phyloP scores from a whole-genome alignment of 768 basidiomycete genomes.

The Lentinula raphanica region DNA sequence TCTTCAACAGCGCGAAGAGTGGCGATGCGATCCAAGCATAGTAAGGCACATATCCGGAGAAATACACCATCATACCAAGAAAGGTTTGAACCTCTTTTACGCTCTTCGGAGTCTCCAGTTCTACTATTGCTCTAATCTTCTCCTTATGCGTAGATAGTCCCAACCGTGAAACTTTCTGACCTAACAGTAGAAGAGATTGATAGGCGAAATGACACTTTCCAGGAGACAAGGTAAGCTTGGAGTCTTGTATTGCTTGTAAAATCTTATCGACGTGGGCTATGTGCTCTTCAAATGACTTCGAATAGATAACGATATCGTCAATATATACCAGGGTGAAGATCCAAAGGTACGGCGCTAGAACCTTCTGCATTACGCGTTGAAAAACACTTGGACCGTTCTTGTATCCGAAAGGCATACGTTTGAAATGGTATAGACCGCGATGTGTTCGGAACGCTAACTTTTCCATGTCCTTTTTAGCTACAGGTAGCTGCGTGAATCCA shows the following conservation, averaged over 20 bases:
- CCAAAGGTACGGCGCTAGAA: too few relatives aligned
- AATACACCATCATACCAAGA: slow-evolving; percentile 24
- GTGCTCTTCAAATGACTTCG: slow-evolving; percentile 17
- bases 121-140: slow-evolving; percentile 16
- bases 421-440: too few relatives aligned
- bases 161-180: slow-evolving; percentile 11
- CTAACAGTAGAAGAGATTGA: slow-evolving; percentile 15
- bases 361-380: too few relatives aligned
- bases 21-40: slow-evolving; percentile 17
- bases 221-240: slow-evolving; percentile 19
- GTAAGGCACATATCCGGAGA: slow-evolving; percentile 21
- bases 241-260: slow-evolving; percentile 11
- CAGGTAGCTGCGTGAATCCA: too few relatives aligned
- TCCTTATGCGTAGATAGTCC: slow-evolving; percentile 14
- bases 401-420: too few relatives aligned
- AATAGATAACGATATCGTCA: too few relatives aligned
- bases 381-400: too few relatives aligned
- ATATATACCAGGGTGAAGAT: too few relatives aligned
- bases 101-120: slow-evolving; percentile 9
- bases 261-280: slow-evolving; percentile 14
- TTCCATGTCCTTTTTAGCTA: too few relatives aligned
- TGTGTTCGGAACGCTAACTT: too few relatives aligned
- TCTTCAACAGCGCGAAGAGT: background rate
- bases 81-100: slow-evolving; percentile 15
- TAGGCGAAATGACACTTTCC: slow-evolving; percentile 21